A percentile compares a stretch with the other conserved stretches of the same genome.
Evolutionary conservation across 805 yeast species (phyloP).

Genomic region (Yamadazyma insecticola): DNA sequence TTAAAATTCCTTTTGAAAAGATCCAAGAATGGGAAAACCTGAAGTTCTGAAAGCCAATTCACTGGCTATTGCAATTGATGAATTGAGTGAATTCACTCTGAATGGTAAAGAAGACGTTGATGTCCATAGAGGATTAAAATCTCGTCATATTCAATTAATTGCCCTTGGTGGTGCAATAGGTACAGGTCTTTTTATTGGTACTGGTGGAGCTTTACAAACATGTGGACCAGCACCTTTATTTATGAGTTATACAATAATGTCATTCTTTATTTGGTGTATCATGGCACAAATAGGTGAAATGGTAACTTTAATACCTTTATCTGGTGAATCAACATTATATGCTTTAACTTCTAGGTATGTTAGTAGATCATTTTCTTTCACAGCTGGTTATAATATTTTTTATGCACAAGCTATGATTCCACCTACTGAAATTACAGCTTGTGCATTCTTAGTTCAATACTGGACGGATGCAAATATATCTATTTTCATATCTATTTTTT

Average conservation of each 20-base stretch:
- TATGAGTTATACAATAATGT: conserved; percentile 27
- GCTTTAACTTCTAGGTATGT: conserved; percentile 25
- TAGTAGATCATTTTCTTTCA: conserved; percentile 28
- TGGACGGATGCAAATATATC: conserved; percentile 32
- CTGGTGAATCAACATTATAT: conserved; percentile 29
- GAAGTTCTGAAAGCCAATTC: no score
- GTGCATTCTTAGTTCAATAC: conserved; percentile 28
- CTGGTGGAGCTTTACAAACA: conserved; percentile 52
- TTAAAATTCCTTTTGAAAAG: no score
- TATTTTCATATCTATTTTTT: conserved; percentile 40
- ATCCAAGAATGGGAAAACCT: no score
- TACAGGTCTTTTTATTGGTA: conserved; percentile 66
- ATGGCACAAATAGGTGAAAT: conserved; percentile 31
- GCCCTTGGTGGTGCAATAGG: conserved; percentile 75
- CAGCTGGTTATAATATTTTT: conserved; percentile 32
- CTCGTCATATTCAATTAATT: conserved; percentile 62
- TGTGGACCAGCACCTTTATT: conserved; percentile 67
- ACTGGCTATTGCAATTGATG: conserved; percentile 77
- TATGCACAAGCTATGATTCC: conserved; percentile 29
- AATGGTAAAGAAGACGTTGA: no score
- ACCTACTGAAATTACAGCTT: conserved; percentile 34
- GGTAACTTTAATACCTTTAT: conserved; percentile 30
- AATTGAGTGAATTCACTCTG: no score
- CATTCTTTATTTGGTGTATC: conserved; percentile 22
- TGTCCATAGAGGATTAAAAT: conserved; percentile 34